Conservation (phyloP, 164 flowering plant species). For the Cinnamomum micranthum region DNA sequence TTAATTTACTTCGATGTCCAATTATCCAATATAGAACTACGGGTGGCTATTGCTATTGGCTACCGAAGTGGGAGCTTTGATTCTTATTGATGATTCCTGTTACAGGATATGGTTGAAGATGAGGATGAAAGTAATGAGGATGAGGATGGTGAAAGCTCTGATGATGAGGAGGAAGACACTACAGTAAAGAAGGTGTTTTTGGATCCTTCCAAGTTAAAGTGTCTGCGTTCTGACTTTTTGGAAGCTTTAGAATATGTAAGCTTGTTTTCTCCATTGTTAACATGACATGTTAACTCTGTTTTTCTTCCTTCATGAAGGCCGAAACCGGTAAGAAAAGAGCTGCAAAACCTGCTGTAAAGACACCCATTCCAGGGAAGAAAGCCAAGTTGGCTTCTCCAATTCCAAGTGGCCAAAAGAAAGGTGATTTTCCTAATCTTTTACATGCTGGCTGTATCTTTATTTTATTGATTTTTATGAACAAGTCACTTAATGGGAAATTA, state of each 20-base stretch:
- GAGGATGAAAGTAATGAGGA: conserved; percentile 23
- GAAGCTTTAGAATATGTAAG: too few relatives aligned
- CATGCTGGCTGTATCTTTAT: too few relatives aligned
- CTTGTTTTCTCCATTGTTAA: background rate
- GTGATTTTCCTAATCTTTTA: conserved; percentile 18
- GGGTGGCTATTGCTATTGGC: too few relatives aligned
- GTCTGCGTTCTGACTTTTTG: background rate
- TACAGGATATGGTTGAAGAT: conserved; percentile 18
- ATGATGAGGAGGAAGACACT: conserved; percentile 40
- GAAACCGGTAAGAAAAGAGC: conserved; percentile 52
- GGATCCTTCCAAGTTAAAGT: background rate
- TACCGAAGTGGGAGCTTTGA: too few relatives aligned
- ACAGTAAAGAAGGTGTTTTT: conserved; percentile 49
- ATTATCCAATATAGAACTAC: too few relatives aligned
- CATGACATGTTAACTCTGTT: too few relatives aligned
- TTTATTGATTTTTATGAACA: too few relatives aligned
- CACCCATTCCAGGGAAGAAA: conserved; percentile 57
- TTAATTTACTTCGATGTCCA: too few relatives aligned
- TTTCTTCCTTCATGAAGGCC: background rate
- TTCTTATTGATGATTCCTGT: too few relatives aligned
- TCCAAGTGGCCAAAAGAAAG: conserved; percentile 39
- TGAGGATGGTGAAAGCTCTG: conserved; percentile 20
- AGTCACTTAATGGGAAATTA: too few relatives aligned
- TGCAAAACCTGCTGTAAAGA: conserved; percentile 38
- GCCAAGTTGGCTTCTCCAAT: conserved; percentile 55